Percentiles rank a stretch among this genome's conserved stretches.
phyloP scores from a whole-genome alignment of 441 rosid genomes.

The Aleurites moluccanus region DNA sequence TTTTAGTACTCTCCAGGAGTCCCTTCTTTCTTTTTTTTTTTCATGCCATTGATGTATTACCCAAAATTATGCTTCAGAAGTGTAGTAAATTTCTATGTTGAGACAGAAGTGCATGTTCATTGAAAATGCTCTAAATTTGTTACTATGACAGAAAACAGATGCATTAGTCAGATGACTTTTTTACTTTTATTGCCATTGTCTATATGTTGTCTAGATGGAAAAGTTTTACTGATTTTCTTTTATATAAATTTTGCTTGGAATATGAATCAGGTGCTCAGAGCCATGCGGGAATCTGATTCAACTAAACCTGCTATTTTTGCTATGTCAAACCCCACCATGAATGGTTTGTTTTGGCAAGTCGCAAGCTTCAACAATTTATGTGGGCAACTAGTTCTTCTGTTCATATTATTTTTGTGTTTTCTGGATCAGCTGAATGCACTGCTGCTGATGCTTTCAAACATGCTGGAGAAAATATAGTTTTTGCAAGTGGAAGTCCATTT shows the following conservation, averaged over 20 bases:
- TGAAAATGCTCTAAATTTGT: background rate
- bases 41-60: background rate
- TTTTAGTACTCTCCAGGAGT: too few species aligned
- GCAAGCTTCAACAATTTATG: constrained; percentile 15
- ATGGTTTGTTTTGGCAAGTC: constrained; percentile 51
- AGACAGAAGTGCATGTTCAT: background rate
- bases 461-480: constrained; percentile 87
- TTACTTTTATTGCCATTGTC: background rate
- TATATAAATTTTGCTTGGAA: constrained; percentile 19
- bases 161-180: background rate
- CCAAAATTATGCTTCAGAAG: background rate
- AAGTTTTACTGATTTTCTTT: constrained; percentile 10
- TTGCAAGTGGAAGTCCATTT: constrained; percentile 99
- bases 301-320: constrained; percentile 91
- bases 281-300: constrained; percentile 87
- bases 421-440: constrained; percentile 85
- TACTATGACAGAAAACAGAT: background rate
- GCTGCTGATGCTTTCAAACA: constrained; percentile 92
- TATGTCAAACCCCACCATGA: constrained; percentile 97
- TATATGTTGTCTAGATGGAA: background rate
- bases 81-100: background rate
- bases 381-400: constrained; percentile 22
- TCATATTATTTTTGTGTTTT: constrained; percentile 23
- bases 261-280: constrained; percentile 77
- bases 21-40: background rate